Conservation (phyloP, 2,329 filamentous ascomycete genomes). For the Rhynchosporium agropyri region DNA sequence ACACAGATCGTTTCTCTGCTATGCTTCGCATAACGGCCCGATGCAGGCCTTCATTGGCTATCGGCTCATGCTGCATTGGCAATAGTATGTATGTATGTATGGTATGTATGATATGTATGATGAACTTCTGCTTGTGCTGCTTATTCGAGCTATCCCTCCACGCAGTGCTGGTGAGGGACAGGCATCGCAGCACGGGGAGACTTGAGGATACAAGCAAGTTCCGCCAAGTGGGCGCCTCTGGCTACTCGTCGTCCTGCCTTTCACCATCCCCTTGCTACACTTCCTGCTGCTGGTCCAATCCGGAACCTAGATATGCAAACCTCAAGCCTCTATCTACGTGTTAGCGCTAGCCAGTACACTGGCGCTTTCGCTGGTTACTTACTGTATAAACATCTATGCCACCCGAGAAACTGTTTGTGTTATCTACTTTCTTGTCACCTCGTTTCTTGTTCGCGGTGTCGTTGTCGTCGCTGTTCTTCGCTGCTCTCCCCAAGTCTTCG, state of each 20-base stretch:
- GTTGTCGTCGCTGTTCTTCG: conserved; percentile 25
- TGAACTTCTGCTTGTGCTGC: conserved; percentile 25
- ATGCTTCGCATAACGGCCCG: conserved; percentile 24
- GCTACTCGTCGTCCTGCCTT: conserved; percentile 18
- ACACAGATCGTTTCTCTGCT: conserved; percentile 26
- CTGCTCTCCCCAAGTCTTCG: conserved; percentile 40
- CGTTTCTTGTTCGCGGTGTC: conserved; percentile 12
- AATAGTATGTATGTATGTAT: conserved; percentile 15
- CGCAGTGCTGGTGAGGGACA: conserved; percentile 10
- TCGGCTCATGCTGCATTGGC: conserved; percentile 22
- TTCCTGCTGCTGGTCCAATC: conserved; percentile 24
- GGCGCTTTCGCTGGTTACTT: conserved; percentile 18
- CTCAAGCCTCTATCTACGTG: conserved; percentile 27
- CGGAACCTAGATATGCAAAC: conserved; percentile 19
- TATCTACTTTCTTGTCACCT: conserved; percentile 32
- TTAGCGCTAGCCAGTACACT: conserved; percentile 35
- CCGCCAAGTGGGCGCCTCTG: conserved; percentile 26
- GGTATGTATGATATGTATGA: conserved; percentile 17
- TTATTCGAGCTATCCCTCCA: conserved; percentile 19
- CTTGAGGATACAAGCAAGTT: conserved; percentile 1
- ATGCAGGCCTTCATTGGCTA: conserved; percentile 26
- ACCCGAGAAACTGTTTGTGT: conserved; percentile 28
- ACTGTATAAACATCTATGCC: conserved; percentile 37
- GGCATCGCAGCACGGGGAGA: conserved; percentile 1
- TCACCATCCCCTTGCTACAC: background rate